A percentile compares a stretch with the other conserved stretches of the same genome.
Conservation (phyloP, 1,139 yeast genomes). For the Kurtzmaniella quercitrusa region DNA sequence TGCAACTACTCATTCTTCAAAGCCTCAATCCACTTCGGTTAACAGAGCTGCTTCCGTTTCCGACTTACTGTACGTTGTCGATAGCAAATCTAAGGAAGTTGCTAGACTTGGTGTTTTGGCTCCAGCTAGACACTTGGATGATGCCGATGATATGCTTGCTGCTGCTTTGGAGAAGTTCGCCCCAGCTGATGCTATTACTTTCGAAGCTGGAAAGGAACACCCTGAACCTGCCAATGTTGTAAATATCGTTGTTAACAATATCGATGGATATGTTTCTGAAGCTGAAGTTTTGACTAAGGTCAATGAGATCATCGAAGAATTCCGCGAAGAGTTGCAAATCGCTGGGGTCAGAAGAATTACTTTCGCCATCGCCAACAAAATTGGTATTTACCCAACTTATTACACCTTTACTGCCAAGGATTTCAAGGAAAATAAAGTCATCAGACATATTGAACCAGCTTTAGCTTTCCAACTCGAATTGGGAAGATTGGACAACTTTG, state of each 20-base stretch:
- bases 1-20: constrained; percentile 46
- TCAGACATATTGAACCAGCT: constrained; percentile 98
- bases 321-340: constrained; percentile 61
- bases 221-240: constrained; percentile 66
- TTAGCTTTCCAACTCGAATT: constrained; percentile 95
- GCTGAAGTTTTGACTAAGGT: constrained; percentile 62
- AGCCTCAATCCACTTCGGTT: constrained; percentile 43
- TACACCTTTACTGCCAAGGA: constrained; percentile 91
- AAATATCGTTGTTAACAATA: constrained; percentile 69
- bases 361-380: constrained; percentile 76
- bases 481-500: constrained; percentile 89
- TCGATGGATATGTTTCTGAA: constrained; percentile 73
- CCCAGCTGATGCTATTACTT: constrained; percentile 34
- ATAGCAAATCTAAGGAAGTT: constrained; percentile 49
- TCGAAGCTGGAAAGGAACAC: constrained; percentile 32
- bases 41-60: constrained; percentile 90
- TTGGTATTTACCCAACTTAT: constrained; percentile 90
- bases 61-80: constrained; percentile 82
- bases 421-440: constrained; percentile 78
- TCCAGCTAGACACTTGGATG: constrained; percentile 81
- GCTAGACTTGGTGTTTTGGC: constrained; percentile 84
- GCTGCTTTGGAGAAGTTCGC: constrained; percentile 76
- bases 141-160: constrained; percentile 74
- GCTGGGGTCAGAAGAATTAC: constrained; percentile 88
- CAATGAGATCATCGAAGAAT: constrained; percentile 61